These are phyloP conservation scores for Aciculosporium take DNA, from an alignment of 2,329 filamentous ascomycete genomes.

Conservation along the genomic window DNA sequence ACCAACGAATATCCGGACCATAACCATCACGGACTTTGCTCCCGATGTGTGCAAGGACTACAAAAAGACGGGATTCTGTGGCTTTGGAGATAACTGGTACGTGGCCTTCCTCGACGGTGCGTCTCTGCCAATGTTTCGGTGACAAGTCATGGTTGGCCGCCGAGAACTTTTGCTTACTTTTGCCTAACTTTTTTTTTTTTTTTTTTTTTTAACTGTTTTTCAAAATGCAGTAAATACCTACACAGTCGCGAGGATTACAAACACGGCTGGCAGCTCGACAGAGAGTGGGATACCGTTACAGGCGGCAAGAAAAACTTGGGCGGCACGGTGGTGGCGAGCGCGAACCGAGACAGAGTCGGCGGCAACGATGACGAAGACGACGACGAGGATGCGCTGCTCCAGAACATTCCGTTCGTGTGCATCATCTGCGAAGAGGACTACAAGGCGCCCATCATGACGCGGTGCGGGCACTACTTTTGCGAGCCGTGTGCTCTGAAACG, in stretches of 20 bases:
- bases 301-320: conserved; percentile 51
- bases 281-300: conserved; percentile 78
- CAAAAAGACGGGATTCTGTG: conserved; percentile 52
- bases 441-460: conserved; percentile 67
- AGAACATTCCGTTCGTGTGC: conserved; percentile 80
- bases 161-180: too few relatives aligned
- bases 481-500: conserved; percentile 74
- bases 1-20: conserved; percentile 75
- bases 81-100: conserved; percentile 28
- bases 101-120: conserved; percentile 3
- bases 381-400: conserved; percentile 51
- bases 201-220: neutral
- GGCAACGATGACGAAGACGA: conserved; percentile 38
- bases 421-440: conserved; percentile 73
- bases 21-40: conserved; percentile 80
- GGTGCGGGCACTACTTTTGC: conserved; percentile 94
- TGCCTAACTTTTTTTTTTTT: conserved; percentile 2
- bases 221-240: conserved; percentile 44
- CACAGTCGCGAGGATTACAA: conserved; percentile 69
- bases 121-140: neutral
- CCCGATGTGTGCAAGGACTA: conserved; percentile 95
- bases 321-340: conserved; percentile 48
- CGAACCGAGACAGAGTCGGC: conserved; percentile 28
- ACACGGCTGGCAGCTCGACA: conserved; percentile 89
- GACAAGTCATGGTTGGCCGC: too few relatives aligned